Evolutionary conservation across 2,329 filamentous ascomycete genomes (phyloP).

Genomic region (Zalaria sp.): DNA sequence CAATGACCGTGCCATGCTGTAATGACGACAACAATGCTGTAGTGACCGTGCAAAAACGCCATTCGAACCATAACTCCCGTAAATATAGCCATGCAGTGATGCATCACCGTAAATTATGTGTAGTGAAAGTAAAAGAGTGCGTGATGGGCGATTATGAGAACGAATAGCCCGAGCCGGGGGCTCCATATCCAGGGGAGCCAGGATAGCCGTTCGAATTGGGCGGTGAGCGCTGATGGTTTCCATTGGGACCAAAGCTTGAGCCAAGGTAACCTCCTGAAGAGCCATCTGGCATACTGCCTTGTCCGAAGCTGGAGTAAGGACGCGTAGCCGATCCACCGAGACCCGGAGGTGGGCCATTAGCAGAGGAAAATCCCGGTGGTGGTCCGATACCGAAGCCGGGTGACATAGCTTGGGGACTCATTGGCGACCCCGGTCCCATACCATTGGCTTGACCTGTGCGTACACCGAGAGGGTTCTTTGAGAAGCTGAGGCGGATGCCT

Average conservation of each 20-base stretch:
- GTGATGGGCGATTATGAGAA: no score
- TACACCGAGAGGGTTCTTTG: constrained; percentile 91
- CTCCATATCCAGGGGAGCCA: not conserved
- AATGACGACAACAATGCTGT: not conserved
- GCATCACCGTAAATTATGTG: no score
- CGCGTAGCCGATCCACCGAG: constrained; percentile 29
- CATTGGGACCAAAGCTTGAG: not conserved
- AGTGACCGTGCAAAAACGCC: not conserved
- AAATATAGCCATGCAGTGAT: no score
- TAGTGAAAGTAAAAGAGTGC: no score
- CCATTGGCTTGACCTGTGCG: constrained; percentile 56
- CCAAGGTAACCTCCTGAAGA: not conserved
- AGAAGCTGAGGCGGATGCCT: constrained; percentile 89
- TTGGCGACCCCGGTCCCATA: constrained; percentile 34
- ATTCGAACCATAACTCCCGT: not conserved
- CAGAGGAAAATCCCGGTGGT: constrained; percentile 50
- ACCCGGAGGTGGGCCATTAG: constrained; percentile 60
- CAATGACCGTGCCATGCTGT: not conserved
- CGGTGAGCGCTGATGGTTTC: not conserved
- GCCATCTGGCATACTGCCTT: not conserved
- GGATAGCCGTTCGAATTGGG: not conserved
- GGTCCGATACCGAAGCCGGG: constrained; percentile 49
- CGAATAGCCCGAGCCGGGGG: not conserved
- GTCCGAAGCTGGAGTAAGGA: not conserved
- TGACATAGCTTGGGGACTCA: constrained; percentile 37